These are phyloP conservation scores for Debaryomyces udenii DNA, from an alignment of 1,139 yeast species.

Conservation along the genomic window DNA sequence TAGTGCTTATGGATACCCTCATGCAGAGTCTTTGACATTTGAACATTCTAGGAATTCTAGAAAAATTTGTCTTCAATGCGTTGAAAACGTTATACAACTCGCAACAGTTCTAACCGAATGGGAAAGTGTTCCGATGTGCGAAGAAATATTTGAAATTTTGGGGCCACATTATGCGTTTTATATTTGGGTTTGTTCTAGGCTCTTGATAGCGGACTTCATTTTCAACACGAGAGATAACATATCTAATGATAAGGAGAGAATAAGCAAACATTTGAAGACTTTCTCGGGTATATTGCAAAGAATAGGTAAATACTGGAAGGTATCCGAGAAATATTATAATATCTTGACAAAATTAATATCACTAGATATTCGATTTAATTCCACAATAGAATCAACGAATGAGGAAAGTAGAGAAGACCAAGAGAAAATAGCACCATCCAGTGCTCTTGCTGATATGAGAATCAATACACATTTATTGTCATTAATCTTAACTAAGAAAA, in stretches of 20 bases:
- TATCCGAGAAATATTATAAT: conserved; percentile 22
- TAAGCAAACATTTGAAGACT: conserved; percentile 11
- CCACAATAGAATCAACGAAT: too few species aligned
- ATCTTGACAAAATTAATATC: conserved; percentile 11
- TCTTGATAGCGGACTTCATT: conserved; percentile 9
- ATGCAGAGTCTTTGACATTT: conserved; percentile 10
- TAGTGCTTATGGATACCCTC: conserved; percentile 32
- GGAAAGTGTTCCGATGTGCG: conserved; percentile 8
- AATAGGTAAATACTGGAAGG: conserved; percentile 19
- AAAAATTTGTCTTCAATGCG: conserved; percentile 16
- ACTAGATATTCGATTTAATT: too few species aligned
- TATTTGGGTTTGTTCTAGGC: conserved; percentile 24
- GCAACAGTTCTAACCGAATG: conserved; percentile 14
- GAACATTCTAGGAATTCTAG: conserved; percentile 20
- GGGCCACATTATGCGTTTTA: conserved; percentile 25
- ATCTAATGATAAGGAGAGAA: conserved; percentile 13
- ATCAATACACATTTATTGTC: conserved; percentile 5
- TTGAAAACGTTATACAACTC: conserved; percentile 15
- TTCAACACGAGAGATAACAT: conserved; percentile 16
- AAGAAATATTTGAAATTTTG: conserved; percentile 15
- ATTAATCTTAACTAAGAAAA: conserved; percentile 1
- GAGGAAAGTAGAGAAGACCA: too few species aligned
- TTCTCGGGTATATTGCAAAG: conserved; percentile 15
- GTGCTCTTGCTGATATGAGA: conserved; percentile 7
- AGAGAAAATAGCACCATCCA: neutral